Evolutionary conservation across 2,329 filamentous ascomycete genomes (phyloP).

Genomic region (Helminthosporium solani): DNA sequence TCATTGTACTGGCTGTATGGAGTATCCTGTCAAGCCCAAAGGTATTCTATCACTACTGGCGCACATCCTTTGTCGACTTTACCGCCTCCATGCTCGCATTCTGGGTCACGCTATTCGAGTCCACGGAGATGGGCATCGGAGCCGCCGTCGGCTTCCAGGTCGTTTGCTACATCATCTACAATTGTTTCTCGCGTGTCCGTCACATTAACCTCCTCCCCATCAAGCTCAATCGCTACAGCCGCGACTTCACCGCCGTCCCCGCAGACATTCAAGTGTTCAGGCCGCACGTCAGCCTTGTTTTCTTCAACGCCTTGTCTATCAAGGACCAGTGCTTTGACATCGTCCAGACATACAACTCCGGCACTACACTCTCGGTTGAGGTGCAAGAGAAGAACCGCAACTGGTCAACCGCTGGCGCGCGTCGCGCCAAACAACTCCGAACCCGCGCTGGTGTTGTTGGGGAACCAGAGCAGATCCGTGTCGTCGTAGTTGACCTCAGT

Average conservation of each 20-base stretch:
- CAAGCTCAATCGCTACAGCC: slow-evolving; percentile 9
- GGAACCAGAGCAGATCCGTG: slow-evolving; percentile 45
- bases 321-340: slow-evolving; percentile 54
- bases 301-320: slow-evolving; percentile 60
- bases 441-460: slow-evolving; percentile 37
- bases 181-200: slow-evolving; percentile 54
- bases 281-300: slow-evolving; percentile 60
- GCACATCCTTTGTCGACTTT: slow-evolving; percentile 65
- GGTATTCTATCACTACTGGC: slow-evolving; percentile 65
- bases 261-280: slow-evolving; percentile 58
- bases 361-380: slow-evolving; percentile 41
- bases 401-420: slow-evolving; percentile 57
- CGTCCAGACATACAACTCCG: slow-evolving; percentile 51
- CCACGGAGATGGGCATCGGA: slow-evolving; percentile 61
- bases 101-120: slow-evolving; percentile 64
- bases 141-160: slow-evolving; percentile 54
- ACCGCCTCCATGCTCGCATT: slow-evolving; percentile 63
- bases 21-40: slow-evolving; percentile 60
- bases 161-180: slow-evolving; percentile 57
- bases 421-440: slow-evolving; percentile 51
- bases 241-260: slow-evolving; percentile 25
- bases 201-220: slow-evolving; percentile 14
- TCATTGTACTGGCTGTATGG: slow-evolving; percentile 66
- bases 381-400: slow-evolving; percentile 46
- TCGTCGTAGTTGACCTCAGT: slow-evolving; percentile 56